Evolutionary conservation across 2,329 filamentous ascomycete species (phyloP).

Genomic region (Diplodia intermedia): DNA sequence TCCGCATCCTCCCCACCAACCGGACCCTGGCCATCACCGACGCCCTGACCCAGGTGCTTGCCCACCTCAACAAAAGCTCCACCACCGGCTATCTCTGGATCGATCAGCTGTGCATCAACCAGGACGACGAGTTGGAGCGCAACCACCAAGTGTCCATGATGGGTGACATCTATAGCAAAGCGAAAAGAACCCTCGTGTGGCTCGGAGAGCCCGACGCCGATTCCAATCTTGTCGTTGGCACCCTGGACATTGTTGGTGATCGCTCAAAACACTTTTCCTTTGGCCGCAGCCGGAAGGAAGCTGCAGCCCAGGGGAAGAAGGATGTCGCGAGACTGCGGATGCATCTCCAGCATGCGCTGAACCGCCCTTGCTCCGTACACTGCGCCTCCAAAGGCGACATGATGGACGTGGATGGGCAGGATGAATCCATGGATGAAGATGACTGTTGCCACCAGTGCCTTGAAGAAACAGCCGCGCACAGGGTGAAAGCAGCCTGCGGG

Average conservation of each 20-base stretch:
- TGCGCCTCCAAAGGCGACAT: not conserved
- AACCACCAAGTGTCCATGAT: slow-evolving; percentile 30
- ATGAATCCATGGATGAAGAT: not conserved
- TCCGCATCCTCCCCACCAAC: slow-evolving; percentile 22
- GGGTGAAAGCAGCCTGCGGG: not conserved
- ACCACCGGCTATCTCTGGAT: slow-evolving; percentile 32
- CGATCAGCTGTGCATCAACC: slow-evolving; percentile 35
- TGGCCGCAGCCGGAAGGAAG: slow-evolving; percentile 8
- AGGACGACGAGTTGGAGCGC: slow-evolving; percentile 32
- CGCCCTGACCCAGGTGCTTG: slow-evolving; percentile 7
- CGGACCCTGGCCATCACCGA: slow-evolving; percentile 30
- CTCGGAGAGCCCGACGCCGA: slow-evolving; percentile 35
- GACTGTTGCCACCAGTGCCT: not conserved
- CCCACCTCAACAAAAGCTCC: slow-evolving; percentile 28
- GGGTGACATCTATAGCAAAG: slow-evolving; percentile 28
- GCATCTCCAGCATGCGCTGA: not conserved
- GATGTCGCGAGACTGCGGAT: not conserved
- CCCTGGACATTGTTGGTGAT: slow-evolving; percentile 19
- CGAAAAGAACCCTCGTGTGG: slow-evolving; percentile 31
- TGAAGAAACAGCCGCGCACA: not conserved
- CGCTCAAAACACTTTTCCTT: not conserved
- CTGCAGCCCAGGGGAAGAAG: not conserved
- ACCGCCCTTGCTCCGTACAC: not conserved
- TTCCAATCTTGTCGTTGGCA: slow-evolving; percentile 32
- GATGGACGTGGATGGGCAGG: not conserved